Conservation (phyloP, 495 filamentous ascomycete genomes). For the Xylaria palmicola region DNA sequence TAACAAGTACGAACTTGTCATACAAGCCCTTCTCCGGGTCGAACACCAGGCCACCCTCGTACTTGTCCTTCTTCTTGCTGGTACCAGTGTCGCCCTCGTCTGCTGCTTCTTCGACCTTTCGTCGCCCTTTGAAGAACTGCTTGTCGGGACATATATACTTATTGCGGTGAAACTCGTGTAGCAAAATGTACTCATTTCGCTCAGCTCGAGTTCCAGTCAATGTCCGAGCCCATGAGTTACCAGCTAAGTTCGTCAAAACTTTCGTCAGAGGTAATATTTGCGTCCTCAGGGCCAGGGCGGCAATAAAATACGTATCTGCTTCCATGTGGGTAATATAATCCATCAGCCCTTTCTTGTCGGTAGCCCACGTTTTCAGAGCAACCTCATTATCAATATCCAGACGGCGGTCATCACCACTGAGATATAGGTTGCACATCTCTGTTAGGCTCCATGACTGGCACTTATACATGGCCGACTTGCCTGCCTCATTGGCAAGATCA, state of each 20-base stretch:
- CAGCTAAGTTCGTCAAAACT: constrained; percentile 92
- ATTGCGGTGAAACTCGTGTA: constrained; percentile 93
- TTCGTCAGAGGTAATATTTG: constrained; percentile 94
- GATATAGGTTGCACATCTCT: constrained; percentile 92
- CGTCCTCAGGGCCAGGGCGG: constrained; percentile 78
- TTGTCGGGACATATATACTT: constrained; percentile 99
- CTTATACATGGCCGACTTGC: constrained; percentile 95
- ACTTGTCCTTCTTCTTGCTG: constrained; percentile 99
- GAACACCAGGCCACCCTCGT: constrained; percentile 96
- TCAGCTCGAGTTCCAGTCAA: constrained; percentile 93
- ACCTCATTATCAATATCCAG: constrained; percentile 84
- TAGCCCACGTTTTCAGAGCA: constrained; percentile 85
- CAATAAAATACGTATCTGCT: constrained; percentile 92
- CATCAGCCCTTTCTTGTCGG: constrained; percentile 79
- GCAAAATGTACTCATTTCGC: constrained; percentile 97
- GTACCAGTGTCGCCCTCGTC: constrained; percentile 66
- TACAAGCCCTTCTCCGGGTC: constrained; percentile 97
- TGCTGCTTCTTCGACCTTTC: constrained; percentile 62
- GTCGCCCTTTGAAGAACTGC: constrained; percentile 65
- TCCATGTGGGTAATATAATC: constrained; percentile 92
- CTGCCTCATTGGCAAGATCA: constrained; percentile 93
- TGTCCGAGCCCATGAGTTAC: constrained; percentile 97
- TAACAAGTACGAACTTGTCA: constrained; percentile 94
- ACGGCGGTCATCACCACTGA: constrained; percentile 63
- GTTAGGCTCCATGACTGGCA: constrained; percentile 97